phyloP scores from a whole-genome alignment of 768 basidiomycete genomes.

The Lyophyllum shimeji region DNA sequence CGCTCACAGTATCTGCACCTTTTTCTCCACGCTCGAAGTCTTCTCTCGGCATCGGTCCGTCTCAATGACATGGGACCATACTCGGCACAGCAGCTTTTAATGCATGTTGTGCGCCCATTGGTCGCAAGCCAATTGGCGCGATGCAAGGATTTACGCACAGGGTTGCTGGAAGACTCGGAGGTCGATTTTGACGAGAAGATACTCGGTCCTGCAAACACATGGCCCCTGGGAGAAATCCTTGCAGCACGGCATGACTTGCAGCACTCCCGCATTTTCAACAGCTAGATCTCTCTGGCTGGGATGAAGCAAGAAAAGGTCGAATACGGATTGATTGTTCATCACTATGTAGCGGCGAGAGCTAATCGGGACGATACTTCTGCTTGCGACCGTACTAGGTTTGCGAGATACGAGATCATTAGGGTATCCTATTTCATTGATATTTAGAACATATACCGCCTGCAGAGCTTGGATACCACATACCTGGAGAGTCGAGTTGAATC shows the following conservation, averaged over 20 bases:
- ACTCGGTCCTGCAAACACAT: constrained; percentile 80
- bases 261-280: constrained; percentile 97
- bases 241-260: constrained; percentile 89
- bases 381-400: constrained; percentile 90
- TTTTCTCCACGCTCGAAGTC: constrained; percentile 87
- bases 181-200: constrained; percentile 37
- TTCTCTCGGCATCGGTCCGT: constrained; percentile 90
- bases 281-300: constrained; percentile 32
- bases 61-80: constrained; percentile 94
- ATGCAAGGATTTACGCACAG: constrained; percentile 51
- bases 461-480: constrained; percentile 30
- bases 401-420: constrained; percentile 92
- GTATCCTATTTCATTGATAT: constrained; percentile 59
- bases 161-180: constrained; percentile 29
- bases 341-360: constrained; percentile 66
- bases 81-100: constrained; percentile 81
- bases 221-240: constrained; percentile 95
- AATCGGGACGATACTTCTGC: constrained; percentile 89
- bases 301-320: background rate
- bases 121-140: constrained; percentile 53
- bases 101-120: constrained; percentile 69
- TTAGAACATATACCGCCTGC: constrained; percentile 18
- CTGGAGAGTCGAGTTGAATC: constrained; percentile 78
- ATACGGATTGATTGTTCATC: constrained; percentile 18
- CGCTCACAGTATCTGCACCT: constrained; percentile 85